Evolutionary conservation across 2,329 filamentous ascomycete species (phyloP).

Genomic region (Harringtonia aguacate): DNA sequence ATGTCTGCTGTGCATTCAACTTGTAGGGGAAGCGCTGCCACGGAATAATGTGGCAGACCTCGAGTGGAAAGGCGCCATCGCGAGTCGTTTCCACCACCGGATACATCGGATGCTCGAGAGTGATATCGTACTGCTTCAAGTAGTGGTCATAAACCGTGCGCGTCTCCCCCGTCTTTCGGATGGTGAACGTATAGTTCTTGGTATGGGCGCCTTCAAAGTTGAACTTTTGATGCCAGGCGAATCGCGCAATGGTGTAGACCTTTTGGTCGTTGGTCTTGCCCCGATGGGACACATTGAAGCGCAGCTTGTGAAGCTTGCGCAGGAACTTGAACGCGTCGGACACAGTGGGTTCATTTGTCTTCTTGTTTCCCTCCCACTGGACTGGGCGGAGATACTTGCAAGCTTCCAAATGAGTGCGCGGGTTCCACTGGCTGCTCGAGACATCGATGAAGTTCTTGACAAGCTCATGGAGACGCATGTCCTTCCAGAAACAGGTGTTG

Average conservation of each 20-base stretch:
- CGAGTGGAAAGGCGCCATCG: conserved; percentile 48
- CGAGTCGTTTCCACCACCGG: conserved; percentile 49
- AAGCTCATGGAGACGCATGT: conserved; percentile 27
- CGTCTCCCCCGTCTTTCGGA: conserved; percentile 32
- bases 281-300: conserved; percentile 45
- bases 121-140: conserved; percentile 38
- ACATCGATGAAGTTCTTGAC: conserved; percentile 17
- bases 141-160: conserved; percentile 46
- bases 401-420: conserved; percentile 16
- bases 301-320: conserved; percentile 41
- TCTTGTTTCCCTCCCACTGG: conserved; percentile 8
- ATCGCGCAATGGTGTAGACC: conserved; percentile 39
- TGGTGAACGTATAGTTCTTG: conserved; percentile 44
- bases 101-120: conserved; percentile 33
- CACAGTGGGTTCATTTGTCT: conserved; percentile 17
- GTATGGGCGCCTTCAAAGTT: conserved; percentile 36
- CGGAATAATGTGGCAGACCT: conserved; percentile 39
- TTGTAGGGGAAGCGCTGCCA: conserved; percentile 56
- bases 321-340: conserved; percentile 46
- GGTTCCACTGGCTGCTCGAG: conserved; percentile 14
- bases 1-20: conserved; percentile 53
- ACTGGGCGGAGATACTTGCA: conserved; percentile 24
- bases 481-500: conserved; percentile 79
- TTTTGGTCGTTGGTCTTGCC: conserved; percentile 34
- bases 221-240: conserved; percentile 35